phyloP scores from a whole-genome alignment of 2,329 filamentous ascomycete genomes.

The Claviceps monticola region DNA sequence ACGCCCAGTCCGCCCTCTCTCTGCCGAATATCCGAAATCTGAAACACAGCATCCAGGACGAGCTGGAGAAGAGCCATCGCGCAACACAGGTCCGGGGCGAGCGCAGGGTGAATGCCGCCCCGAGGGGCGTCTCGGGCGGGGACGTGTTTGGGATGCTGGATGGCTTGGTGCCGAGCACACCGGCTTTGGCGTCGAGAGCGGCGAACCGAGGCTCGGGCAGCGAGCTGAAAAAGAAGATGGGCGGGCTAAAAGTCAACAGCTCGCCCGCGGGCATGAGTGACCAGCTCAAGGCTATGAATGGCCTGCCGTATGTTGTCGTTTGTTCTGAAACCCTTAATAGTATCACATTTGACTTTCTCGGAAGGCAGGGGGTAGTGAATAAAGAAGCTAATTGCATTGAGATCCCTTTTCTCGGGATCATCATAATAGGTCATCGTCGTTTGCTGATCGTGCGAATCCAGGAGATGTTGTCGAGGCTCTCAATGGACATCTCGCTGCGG shows the following conservation, averaged over 20 bases:
- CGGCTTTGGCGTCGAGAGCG: constrained; percentile 29
- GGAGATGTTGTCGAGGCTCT: constrained; percentile 75
- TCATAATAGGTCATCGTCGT: constrained; percentile 26
- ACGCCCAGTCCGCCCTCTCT: constrained; percentile 49
- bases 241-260: constrained; percentile 16
- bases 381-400: background rate
- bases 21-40: constrained; percentile 61
- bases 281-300: constrained; percentile 19
- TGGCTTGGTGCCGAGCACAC: constrained; percentile 52
- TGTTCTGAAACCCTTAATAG: background rate
- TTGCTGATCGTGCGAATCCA: constrained; percentile 62
- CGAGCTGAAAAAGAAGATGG: constrained; percentile 19
- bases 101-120: constrained; percentile 49
- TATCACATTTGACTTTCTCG: too few relatives aligned
- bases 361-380: too few relatives aligned
- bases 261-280: constrained; percentile 22
- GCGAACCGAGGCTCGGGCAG: constrained; percentile 19
- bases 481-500: constrained; percentile 56
- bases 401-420: background rate
- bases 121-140: constrained; percentile 42
- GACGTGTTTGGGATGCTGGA: constrained; percentile 82
- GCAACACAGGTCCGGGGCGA: constrained; percentile 47
- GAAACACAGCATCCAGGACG: constrained; percentile 77
- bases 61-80: constrained; percentile 62
- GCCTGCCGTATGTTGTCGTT: constrained; percentile 13